Conservation (phyloP, 331 rosid genomes). For the Pyracantha coccinea region DNA sequence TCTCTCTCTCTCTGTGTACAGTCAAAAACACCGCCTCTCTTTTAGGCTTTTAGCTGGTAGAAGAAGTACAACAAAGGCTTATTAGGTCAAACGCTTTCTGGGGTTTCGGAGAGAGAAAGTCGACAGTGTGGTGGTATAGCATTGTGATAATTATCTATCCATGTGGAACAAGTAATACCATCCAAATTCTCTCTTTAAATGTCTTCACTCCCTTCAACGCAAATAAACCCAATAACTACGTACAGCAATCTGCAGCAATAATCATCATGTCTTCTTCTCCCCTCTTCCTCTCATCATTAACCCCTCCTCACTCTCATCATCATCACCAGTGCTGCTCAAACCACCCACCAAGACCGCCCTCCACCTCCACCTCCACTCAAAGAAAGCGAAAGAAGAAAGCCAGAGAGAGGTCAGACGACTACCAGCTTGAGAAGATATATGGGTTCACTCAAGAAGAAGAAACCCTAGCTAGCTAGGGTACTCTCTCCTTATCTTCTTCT, state of each 20-base stretch:
- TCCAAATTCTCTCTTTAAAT: neutral
- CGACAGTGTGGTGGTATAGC: neutral
- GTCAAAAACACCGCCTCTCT: neutral
- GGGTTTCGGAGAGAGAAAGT: slow-evolving; percentile 14
- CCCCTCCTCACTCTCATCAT: slow-evolving; percentile 55
- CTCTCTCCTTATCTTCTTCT: slow-evolving; percentile 25
- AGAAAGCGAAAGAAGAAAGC: slow-evolving; percentile 34
- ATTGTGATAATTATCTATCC: slow-evolving; percentile 18
- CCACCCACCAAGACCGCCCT: slow-evolving; percentile 35
- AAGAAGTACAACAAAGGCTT: neutral
- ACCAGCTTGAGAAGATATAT: neutral
- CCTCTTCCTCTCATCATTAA: slow-evolving; percentile 53
- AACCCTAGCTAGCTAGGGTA: slow-evolving; percentile 26
- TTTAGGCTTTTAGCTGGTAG: neutral
- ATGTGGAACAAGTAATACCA: slow-evolving; percentile 15
- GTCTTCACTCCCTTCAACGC: slow-evolving; percentile 35
- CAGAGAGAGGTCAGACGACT: slow-evolving; percentile 2
- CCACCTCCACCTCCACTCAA: neutral
- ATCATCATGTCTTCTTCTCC: slow-evolving; percentile 69
- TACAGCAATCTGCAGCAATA: slow-evolving; percentile 4
- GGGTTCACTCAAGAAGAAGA: slow-evolving; percentile 66
- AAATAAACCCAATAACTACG: slow-evolving; percentile 5
- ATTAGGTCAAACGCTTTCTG: slow-evolving; percentile 5
- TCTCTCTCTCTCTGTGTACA: neutral
- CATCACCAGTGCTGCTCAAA: neutral